Conservation (phyloP, 1,139 yeast genomes). For the Suhomyces bribrorum region DNA sequence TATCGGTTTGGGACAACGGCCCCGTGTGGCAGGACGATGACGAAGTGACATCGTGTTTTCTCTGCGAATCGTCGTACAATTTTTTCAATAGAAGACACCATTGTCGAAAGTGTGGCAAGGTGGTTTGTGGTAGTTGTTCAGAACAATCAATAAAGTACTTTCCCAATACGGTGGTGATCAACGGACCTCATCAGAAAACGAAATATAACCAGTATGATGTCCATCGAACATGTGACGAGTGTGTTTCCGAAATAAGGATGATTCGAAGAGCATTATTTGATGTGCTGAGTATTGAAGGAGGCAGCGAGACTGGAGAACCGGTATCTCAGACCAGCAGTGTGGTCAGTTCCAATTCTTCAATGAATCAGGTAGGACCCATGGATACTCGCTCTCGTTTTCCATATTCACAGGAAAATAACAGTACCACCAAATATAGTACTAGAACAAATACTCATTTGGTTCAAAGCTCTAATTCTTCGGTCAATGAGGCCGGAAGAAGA, state of each 20-base stretch:
- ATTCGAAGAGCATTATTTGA: slow-evolving; percentile 48
- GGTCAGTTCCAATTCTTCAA: slow-evolving; percentile 11
- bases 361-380: neutral
- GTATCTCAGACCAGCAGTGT: slow-evolving; percentile 5
- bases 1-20: slow-evolving; percentile 6
- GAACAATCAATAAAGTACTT: slow-evolving; percentile 44
- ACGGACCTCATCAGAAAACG: slow-evolving; percentile 26
- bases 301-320: neutral
- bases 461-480: slow-evolving; percentile 31
- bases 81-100: slow-evolving; percentile 84
- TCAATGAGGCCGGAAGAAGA: slow-evolving; percentile 4
- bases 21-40: slow-evolving; percentile 77
- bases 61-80: slow-evolving; percentile 60
- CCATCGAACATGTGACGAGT: slow-evolving; percentile 70
- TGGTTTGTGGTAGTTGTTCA: slow-evolving; percentile 72
- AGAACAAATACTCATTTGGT: slow-evolving; percentile 20
- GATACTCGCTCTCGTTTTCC: neutral
- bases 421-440: slow-evolving; percentile 30
- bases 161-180: slow-evolving; percentile 40
- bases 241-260: slow-evolving; percentile 64
- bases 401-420: slow-evolving; percentile 12
- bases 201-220: slow-evolving; percentile 32
- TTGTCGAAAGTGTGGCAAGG: slow-evolving; percentile 82
- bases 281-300: slow-evolving; percentile 5
- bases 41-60: slow-evolving; percentile 56